Base-by-base conservation (phyloP, 441 rosid species). In the Manihot esculenta region DNA sequence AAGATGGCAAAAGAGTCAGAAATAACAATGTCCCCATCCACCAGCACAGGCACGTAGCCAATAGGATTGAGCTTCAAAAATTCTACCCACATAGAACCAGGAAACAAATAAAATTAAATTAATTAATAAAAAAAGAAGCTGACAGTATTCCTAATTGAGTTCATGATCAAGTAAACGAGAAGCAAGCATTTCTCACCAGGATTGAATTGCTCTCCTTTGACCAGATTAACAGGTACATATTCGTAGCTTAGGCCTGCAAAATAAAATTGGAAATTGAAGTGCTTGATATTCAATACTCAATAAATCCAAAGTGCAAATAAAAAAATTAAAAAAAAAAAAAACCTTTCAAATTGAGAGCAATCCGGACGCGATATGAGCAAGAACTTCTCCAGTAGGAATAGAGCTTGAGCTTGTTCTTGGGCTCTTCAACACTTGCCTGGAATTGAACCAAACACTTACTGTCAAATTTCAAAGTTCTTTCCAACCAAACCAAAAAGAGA, bases 1-100 rank as follows among this genome's bases (percentile, higher is more conserved):
- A 92, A 72, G 55, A 94, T 94, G 51, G 97, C 97, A 35, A 90
- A 78, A 65, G 99, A 94, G 73, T 94, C 97, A 2, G 90, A 74
- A 38, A 94, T 47, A 27, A 89, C 84, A 62, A 83, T 10, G 61
- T 87, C 97, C 38, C 93, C 99, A 81, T 94, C 97, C 6, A 84
- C 86, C 71, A 92, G 84, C 0, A 74, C 89, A 14, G 97, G 97
- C 51, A 92, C 97, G 68, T 83, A 85, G 3, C 97, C 90, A 76
- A 90, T 75, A 15, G 99, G 96, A 70, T 90, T 94, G 62, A 94
- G 80, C 90, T 84, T 78, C 72, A 62, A 67, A 78, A 85, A 89
- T 61, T 88, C 98, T 94, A 72, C 70, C 23, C 41, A 35, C n/a
- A 56, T 24, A 11, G 44, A 12, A 12, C 54, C 59, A 47, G 20